Conservation (phyloP, 1,139 yeast species). For the Yarrowia galli region DNA sequence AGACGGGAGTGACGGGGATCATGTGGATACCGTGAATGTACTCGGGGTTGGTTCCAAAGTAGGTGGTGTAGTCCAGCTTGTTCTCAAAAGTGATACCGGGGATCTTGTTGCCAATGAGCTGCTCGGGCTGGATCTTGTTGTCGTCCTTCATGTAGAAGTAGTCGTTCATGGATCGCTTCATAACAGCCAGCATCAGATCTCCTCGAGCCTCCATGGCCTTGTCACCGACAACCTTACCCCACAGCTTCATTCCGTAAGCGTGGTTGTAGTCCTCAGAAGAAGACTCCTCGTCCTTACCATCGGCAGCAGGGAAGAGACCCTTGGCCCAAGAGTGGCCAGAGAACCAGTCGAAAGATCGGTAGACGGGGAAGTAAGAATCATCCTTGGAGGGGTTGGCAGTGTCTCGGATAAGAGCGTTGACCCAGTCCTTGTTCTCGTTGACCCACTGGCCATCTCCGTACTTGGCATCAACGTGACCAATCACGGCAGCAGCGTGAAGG, state of each 20-base stretch:
- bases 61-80: conserved; percentile 90
- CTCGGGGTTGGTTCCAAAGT: conserved; percentile 76
- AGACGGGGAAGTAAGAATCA: conserved; percentile 75
- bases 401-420: conserved; percentile 70
- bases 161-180: conserved; percentile 65
- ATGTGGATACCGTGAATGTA: conserved; percentile 96
- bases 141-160: conserved; percentile 66
- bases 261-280: conserved; percentile 83
- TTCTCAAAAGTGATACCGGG: conserved; percentile 83
- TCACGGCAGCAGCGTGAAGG: conserved; percentile 78
- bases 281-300: conserved; percentile 83
- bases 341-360: conserved; percentile 80
- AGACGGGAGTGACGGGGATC: conserved; percentile 87
- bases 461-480: conserved; percentile 68
- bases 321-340: conserved; percentile 88
- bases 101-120: conserved; percentile 67
- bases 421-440: conserved; percentile 67
- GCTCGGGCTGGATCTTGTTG: conserved; percentile 66
- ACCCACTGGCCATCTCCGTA: conserved; percentile 70
- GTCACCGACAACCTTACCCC: conserved; percentile 80
- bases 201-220: conserved; percentile 78
- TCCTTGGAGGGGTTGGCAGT: conserved; percentile 73
- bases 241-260: conserved; percentile 80
- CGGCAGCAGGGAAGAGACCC: conserved; percentile 72
- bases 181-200: conserved; percentile 72